Evolutionary conservation across 331 rosid species (phyloP), one percentile per base, ranked within the genome.

Genomic region (Pyracantha coccinea): DNA sequence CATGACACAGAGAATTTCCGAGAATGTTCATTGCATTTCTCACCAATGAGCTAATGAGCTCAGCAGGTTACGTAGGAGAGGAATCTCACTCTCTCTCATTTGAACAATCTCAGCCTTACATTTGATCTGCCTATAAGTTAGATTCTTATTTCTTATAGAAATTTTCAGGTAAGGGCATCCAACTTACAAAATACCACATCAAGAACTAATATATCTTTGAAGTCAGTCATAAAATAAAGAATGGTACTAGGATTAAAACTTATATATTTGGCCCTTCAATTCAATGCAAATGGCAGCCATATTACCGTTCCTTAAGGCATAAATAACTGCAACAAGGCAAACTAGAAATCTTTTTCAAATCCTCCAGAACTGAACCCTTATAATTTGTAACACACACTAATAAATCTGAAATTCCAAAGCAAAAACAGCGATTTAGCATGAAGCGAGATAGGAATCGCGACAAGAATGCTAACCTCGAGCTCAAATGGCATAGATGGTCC

Each of bases 401-500:
- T 50, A 50, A 50, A 8, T 35, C 55, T 50, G 19, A 50, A 50
- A 50, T 50, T 50, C 55, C 55, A 2, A 50, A 50, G 20, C 3
- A 16, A 50, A 50, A 50, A 50, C 7, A 50, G 55, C 0, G 9
- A 50, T 17, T 50, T 16, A 6, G 9, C 55, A 16, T 23, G 41
- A 12, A 69, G 23, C 5, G n/a, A 52, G 53, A 50, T 12, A 38
- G 41, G 44, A 44, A 65, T 55, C 16, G 28, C 6, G 44, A 29
- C 54, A 73, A 58, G 44, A 73, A 83, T 58, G 83, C 87, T 41
- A 74, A 95, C 99, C 99, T 95, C 98, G 7, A 95, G 77, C 78
- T 90, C 92, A 92, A 95, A 95, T 72, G 98, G 97, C 99, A 95
- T 90, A 29, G 92, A 84, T 55, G 91, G 97, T 63, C 89, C 97